Evolutionary conservation across 768 basidiomycete genomes (phyloP), one percentile per base, ranked within the genome.

Genomic region (Rhizopogon vesiculosus): DNA sequence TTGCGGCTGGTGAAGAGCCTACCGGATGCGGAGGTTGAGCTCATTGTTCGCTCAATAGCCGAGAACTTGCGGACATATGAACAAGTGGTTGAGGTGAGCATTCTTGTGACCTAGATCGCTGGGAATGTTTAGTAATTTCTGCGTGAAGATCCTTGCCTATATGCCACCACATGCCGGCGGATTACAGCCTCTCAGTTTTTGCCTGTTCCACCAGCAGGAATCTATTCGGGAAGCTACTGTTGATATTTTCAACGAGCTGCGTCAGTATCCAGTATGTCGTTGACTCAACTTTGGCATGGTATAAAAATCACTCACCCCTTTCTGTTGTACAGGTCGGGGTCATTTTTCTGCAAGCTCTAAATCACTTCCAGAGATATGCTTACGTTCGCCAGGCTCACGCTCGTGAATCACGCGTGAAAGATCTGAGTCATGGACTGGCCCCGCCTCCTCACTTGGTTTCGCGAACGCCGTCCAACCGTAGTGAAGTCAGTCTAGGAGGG

Each of bases 311-410:
- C 38, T 40, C 22, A 56, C 49, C 53, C 35, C 35, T 35, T 50
- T 56, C 22, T 33, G 9, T 33, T 10, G 12, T 50, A 57, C 63
- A 94, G 93, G 82, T 93, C 54, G 93, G 93, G 0, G 79, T 85
- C 18, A 75, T 88, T 52, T 91, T 86, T 65, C 71, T 95, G 38
- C 84, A 89, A 65, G 75, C 82, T 9, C 77, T 96, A 25, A 96
- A 94, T 66, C 87, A 91, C 62, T 96, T 95, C 68, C 91, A 93
- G 64, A 84, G 90, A 3, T 89, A 91, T 56, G 89, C 93, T 0
- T 95, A 92, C 64, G 84, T 91, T 25, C 82, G 93, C 43, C 87
- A 91, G 67, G 91, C 90, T 0, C 81, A 89, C 65, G 82, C 82
- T 13, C 78, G 80, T 38, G 87, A 91, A 58, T 72, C 61, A 6